These are phyloP conservation scores for Sugiyamaella qingdaonensis DNA, from an alignment of 805 yeast genomes.

Conservation along the genomic window DNA sequence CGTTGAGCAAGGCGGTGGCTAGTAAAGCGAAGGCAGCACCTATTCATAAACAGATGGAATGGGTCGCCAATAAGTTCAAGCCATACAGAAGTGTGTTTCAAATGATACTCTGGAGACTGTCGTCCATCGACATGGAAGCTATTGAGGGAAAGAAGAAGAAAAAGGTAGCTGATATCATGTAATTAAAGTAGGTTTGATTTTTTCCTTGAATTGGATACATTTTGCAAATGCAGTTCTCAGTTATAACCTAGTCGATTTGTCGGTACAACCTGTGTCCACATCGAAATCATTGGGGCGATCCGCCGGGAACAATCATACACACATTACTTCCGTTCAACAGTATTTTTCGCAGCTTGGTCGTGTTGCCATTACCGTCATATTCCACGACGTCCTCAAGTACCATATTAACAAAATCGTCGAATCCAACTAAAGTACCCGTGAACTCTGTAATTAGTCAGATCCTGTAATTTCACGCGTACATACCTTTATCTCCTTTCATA, in stretches of 20 bases:
- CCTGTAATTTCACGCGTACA: constrained; percentile 11
- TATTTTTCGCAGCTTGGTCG: constrained; percentile 30
- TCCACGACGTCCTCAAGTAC: constrained; percentile 81
- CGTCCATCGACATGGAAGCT: constrained; percentile 52
- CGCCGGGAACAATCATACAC: constrained; percentile 35
- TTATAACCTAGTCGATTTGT: not conserved
- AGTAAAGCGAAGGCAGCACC: constrained; percentile 35
- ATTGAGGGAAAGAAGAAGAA: constrained; percentile 8
- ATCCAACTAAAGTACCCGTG: constrained; percentile 83
- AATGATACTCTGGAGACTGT: constrained; percentile 69
- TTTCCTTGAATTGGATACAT: too few species aligned
- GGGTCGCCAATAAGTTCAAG: constrained; percentile 51
- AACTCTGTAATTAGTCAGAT: constrained; percentile 55
- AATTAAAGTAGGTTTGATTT: too few species aligned
- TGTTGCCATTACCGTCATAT: constrained; percentile 31
- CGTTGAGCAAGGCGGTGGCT: constrained; percentile 33
- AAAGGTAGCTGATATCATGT: not conserved
- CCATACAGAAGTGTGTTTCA: constrained; percentile 69
- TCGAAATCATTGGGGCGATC: not conserved
- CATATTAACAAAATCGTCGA: constrained; percentile 85
- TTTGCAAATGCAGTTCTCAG: not conserved
- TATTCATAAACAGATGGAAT: constrained; percentile 52
- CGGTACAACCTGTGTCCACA: not conserved
- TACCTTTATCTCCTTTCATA: constrained; percentile 45
- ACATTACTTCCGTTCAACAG: constrained; percentile 39